Evolutionary conservation across 305 asterid genomes (phyloP), one percentile per base, ranked within the genome.

Genomic region (Plantago rigida): DNA sequence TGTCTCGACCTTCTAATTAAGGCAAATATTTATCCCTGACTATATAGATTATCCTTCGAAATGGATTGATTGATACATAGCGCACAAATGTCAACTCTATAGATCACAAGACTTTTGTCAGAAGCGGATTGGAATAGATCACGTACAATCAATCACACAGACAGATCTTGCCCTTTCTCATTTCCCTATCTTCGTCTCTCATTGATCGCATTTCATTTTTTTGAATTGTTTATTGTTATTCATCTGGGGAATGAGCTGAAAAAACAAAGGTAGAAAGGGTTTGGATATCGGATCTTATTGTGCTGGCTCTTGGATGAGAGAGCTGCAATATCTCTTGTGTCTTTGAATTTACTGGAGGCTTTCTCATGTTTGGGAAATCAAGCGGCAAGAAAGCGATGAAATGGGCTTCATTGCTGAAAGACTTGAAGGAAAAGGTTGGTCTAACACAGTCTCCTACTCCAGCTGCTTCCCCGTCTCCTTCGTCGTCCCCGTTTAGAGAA

Each of bases 361-460:
- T 22, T 52, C 9, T 22, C 54, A 77, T 81, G 93, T 84, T 84
- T 56, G 82, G 74, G 75, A 73, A 77, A 69, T 83, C 90, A 29
- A 72, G 82, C 60, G 78, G 86, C 69, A 74, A 59, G 53, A 79
- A 79, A 72, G 82, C 82, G 87, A 87, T 87, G 97, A 89, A 87
- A 89, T 89, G 96, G 99, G 83, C 59, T 73, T 59, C 94, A 79
- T 81, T 93, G 93, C 89, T 93, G 78, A 85, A 87, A 80, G 99
- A 93, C 82, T 82, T 93, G 59, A 93, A 80, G 84, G 99, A 89
- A 75, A 93, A 89, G 77, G 99, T 93, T 53, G 99, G 97, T 28
- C 70, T 89, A 26, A 71, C 94, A 28, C 94, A 75, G 68, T 15
- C 89, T 55, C 66, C 87, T 34, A 61, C 83, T 12, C 65, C 87